Base-by-base conservation (phyloP, 2,329 filamentous ascomycete species). In the Aspergillus fijiensis region DNA sequence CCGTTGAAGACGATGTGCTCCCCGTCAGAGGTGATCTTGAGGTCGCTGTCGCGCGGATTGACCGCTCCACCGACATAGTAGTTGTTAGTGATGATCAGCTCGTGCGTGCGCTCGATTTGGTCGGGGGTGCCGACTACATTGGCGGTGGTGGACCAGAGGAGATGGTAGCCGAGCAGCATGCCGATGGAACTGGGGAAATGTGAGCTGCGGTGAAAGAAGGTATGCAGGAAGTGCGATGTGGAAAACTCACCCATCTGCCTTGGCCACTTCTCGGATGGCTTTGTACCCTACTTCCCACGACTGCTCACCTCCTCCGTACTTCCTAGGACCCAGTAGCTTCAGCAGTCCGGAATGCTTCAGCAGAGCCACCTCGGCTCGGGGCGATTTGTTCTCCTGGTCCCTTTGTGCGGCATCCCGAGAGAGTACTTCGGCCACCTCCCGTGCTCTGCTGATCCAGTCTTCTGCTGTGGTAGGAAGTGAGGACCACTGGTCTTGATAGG, bases 51-150 rank as follows among this genome's bases (percentile, higher is more conserved):
- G 3, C 87, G 82, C 0, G 86, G 86, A 63, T 89, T 89, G 21
- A 89, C 87, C 0, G 87, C 84, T n/a, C 77, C 87, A 7, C 87
- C 86, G 14, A 89, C 80, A 62, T 88, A 89, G 72, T 85, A 87
- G 70, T 89, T 88, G 74, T 88, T 87, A 19, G 78, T 72, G 60
- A 87, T 81, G 67, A 89, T 85, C 54, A 82, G 73, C 62, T 86
- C 77, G 59, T 87, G 81, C 1, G 80, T 72, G 19, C 81, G 81
- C 14, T 87, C 84, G 19, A 81, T 81, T 70, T 89, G 87, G 64
- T 87, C 83, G 0, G 82, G 71, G 0, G 79, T 86, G 1, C 87
- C 87, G 10, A 89, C 83, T 0, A 88, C 76, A 60, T 83, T 84
- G 16, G 84, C 85, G 0, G 84, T 88, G 0, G 80, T 84, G 0